Conservation (phyloP, 1,284 basidiomycete species). For the Rhodofomes roseus region DNA sequence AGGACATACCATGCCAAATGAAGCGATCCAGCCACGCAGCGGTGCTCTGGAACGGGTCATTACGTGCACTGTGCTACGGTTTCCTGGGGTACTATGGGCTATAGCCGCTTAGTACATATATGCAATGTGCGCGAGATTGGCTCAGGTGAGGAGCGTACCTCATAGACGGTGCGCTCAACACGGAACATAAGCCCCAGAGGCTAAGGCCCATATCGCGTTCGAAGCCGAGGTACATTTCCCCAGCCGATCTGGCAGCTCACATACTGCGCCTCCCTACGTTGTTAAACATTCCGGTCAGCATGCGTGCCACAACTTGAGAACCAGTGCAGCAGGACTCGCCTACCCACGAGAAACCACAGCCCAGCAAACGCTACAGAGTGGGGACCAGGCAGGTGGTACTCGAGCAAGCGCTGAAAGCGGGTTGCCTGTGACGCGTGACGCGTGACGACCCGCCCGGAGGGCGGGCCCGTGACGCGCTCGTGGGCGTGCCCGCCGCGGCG, state of each 20-base stretch:
- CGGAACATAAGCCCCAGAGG: slow-evolving; percentile 64
- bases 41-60: slow-evolving; percentile 59
- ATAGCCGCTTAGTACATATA: background rate
- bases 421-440: no score
- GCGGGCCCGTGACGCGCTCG: no score
- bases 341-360: slow-evolving; percentile 53
- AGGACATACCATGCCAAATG: slow-evolving; percentile 51
- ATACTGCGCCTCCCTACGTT: slow-evolving; percentile 38
- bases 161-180: slow-evolving; percentile 60
- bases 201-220: slow-evolving; percentile 65
- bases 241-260: slow-evolving; percentile 68
- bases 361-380: slow-evolving; percentile 57
- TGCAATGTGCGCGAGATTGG: no score
- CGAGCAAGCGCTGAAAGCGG: no score
- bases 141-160: slow-evolving; percentile 31
- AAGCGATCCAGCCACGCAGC: slow-evolving; percentile 65
- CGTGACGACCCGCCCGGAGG: no score
- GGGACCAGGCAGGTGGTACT: slow-evolving; percentile 60
- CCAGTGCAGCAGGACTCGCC: no score
- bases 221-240: slow-evolving; percentile 59
- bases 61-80: slow-evolving; percentile 64
- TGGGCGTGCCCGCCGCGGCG: no score
- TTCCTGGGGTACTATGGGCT: slow-evolving; percentile 57
- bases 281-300: background rate
- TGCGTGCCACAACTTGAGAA: no score